Evolutionary conservation across 805 yeast species (phyloP).

Genomic region (Clavispora vitiphila): DNA sequence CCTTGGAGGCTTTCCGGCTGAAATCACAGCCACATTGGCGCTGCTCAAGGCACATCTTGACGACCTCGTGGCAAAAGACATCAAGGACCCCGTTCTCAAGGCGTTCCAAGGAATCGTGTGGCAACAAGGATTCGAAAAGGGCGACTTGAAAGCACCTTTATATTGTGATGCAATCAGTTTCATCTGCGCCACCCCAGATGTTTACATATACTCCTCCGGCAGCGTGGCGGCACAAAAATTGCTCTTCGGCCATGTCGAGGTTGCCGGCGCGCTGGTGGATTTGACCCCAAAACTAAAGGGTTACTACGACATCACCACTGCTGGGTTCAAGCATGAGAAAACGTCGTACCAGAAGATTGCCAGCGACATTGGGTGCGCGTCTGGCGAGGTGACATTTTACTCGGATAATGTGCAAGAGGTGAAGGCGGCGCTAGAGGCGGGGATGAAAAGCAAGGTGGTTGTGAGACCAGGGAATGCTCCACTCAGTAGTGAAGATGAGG

Average conservation of each 20-base stretch:
- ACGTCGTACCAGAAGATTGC: slow-evolving; percentile 57
- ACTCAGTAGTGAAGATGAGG: slow-evolving; percentile 32
- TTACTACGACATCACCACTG: slow-evolving; percentile 80
- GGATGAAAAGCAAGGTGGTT: slow-evolving; percentile 54
- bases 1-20: slow-evolving; percentile 44
- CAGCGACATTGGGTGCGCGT: slow-evolving; percentile 30
- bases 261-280: slow-evolving; percentile 36
- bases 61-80: slow-evolving; percentile 56
- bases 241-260: slow-evolving; percentile 59
- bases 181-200: slow-evolving; percentile 33
- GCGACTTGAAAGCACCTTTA: slow-evolving; percentile 72
- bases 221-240: slow-evolving; percentile 82
- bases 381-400: slow-evolving; percentile 50
- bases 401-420: slow-evolving; percentile 81
- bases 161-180: slow-evolving; percentile 65
- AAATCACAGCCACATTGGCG: slow-evolving; percentile 19
- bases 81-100: slow-evolving; percentile 75
- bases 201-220: slow-evolving; percentile 86
- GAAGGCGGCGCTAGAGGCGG: slow-evolving; percentile 65
- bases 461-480: slow-evolving; percentile 72
- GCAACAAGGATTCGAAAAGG: slow-evolving; percentile 73
- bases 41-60: slow-evolving; percentile 45
- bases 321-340: slow-evolving; percentile 63
- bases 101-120: slow-evolving; percentile 80
- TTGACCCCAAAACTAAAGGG: slow-evolving; percentile 52